Conservation (phyloP, 2,329 filamentous ascomycete genomes). For the Exserohilum turcica region DNA sequence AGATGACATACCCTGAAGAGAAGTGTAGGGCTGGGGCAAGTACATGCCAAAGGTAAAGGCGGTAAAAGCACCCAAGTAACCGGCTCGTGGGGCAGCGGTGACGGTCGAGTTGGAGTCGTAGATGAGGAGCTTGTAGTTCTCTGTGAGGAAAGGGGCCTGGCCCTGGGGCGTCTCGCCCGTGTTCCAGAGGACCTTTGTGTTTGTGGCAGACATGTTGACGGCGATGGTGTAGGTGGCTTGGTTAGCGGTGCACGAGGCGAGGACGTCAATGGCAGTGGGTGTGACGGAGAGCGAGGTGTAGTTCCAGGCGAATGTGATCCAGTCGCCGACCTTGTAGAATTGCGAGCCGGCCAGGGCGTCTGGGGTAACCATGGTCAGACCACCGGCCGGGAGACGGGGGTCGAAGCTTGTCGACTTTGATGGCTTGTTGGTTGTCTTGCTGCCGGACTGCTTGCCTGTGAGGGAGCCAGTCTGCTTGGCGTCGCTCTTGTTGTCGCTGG, state of each 20-base stretch:
- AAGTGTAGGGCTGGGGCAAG: slow-evolving; percentile 56
- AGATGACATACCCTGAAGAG: slow-evolving; percentile 54
- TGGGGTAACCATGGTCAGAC: slow-evolving; percentile 67
- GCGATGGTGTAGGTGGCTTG: slow-evolving; percentile 66
- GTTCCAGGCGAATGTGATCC: slow-evolving; percentile 70
- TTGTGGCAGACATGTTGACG: slow-evolving; percentile 60
- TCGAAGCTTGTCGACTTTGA: slow-evolving; percentile 52
- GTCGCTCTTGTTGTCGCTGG: slow-evolving; percentile 13
- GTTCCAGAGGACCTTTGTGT: slow-evolving; percentile 65
- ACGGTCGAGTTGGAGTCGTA: slow-evolving; percentile 62
- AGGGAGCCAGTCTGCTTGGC: slow-evolving; percentile 23
- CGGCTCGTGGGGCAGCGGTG: slow-evolving; percentile 58
- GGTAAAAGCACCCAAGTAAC: slow-evolving; percentile 59
- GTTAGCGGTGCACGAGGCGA: slow-evolving; percentile 66
- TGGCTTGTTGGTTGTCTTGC: slow-evolving; percentile 26
- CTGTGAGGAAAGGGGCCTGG: slow-evolving; percentile 57
- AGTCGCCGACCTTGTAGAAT: slow-evolving; percentile 69
- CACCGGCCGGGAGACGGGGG: slow-evolving; percentile 61
- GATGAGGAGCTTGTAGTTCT: slow-evolving; percentile 67
- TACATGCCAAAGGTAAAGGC: slow-evolving; percentile 69
- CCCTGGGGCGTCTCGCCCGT: slow-evolving; percentile 49
- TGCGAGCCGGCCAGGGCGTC: slow-evolving; percentile 54
- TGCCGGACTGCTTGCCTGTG: slow-evolving; percentile 27
- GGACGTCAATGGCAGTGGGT: slow-evolving; percentile 64
- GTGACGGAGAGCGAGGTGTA: slow-evolving; percentile 67